Conservation (phyloP, 345 rosid species). For the Trapa bicornis region DNA sequence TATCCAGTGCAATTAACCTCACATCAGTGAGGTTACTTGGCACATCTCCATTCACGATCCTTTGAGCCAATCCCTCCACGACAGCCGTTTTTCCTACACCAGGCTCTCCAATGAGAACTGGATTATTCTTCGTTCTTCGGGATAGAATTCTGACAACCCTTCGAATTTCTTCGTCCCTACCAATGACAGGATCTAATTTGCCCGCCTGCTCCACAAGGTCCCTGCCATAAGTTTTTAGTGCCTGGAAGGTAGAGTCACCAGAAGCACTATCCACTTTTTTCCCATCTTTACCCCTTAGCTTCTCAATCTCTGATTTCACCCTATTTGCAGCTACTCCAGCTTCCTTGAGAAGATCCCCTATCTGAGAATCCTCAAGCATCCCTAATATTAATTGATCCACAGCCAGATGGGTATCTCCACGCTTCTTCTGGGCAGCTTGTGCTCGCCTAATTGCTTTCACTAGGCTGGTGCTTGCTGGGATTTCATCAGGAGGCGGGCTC, state of each 20-base stretch:
- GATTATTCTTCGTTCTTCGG: slow-evolving; percentile 85
- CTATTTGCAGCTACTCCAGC: slow-evolving; percentile 41
- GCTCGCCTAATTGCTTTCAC: slow-evolving; percentile 64
- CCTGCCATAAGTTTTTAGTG: slow-evolving; percentile 79
- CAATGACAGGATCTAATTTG: slow-evolving; percentile 88
- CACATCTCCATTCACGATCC: slow-evolving; percentile 76
- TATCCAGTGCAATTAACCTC: slow-evolving; percentile 71
- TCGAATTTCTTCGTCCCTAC: slow-evolving; percentile 79
- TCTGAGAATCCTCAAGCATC: slow-evolving; percentile 76
- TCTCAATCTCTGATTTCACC: slow-evolving; percentile 68
- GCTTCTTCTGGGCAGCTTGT: slow-evolving; percentile 54
- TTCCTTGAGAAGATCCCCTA: slow-evolving; percentile 53
- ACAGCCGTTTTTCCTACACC: slow-evolving; percentile 96
- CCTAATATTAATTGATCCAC: slow-evolving; percentile 72
- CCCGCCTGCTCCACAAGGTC: slow-evolving; percentile 91
- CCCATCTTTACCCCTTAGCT: slow-evolving; percentile 79
- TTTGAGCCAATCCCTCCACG: slow-evolving; percentile 86
- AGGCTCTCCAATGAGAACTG: slow-evolving; percentile 88
- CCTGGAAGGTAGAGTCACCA: slow-evolving; percentile 65
- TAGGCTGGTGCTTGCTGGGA: slow-evolving; percentile 61
- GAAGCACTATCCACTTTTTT: slow-evolving; percentile 84
- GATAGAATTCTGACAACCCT: slow-evolving; percentile 77
- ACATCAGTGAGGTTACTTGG: slow-evolving; percentile 83
- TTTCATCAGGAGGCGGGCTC: slow-evolving; percentile 60
- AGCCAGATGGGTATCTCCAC: slow-evolving; percentile 62